These are phyloP conservation scores for Ceratonia siliqua DNA, from an alignment of 306 rosid genomes.

Conservation along the genomic window DNA sequence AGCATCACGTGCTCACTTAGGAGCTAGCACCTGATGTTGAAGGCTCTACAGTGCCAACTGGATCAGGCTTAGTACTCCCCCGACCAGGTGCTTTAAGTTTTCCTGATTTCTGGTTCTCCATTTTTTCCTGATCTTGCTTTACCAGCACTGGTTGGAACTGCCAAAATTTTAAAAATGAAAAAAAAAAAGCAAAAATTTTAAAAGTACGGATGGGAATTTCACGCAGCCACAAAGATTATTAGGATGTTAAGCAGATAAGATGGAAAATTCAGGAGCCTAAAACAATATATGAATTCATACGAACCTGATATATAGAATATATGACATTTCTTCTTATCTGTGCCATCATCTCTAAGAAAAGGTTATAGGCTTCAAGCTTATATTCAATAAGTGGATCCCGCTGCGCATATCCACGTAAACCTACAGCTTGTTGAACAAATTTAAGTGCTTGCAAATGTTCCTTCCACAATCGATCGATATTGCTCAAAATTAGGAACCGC, in stretches of 20 bases:
- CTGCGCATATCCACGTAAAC: conserved; percentile 93
- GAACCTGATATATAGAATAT: conserved; percentile 92
- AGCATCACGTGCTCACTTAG: conserved; percentile 29
- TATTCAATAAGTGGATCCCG: conserved; percentile 97
- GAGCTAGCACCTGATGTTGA: conserved; percentile 56
- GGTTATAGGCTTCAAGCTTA: conserved; percentile 95
- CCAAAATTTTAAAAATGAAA: conserved; percentile 12
- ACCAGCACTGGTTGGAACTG: conserved; percentile 92
- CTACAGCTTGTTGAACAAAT: conserved; percentile 96
- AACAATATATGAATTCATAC: conserved; percentile 4
- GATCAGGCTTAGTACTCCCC: conserved; percentile 49
- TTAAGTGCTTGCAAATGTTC: conserved; percentile 93
- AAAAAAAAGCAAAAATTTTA: no score
- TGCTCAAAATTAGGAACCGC: conserved; percentile 84
- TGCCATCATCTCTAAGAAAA: conserved; percentile 99
- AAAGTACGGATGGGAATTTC: not conserved
- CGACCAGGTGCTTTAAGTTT: conserved; percentile 44
- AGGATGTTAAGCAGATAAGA: not conserved
- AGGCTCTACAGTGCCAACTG: conserved; percentile 56
- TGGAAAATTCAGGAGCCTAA: not conserved
- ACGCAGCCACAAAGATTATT: not conserved
- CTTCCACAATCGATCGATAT: conserved; percentile 93
- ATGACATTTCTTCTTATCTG: conserved; percentile 95
- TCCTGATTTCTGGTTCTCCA: conserved; percentile 47
- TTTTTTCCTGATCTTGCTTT: conserved; percentile 64